Base-by-base conservation (phyloP, 345 rosid species). In the Eucalyptus marginata region DNA sequence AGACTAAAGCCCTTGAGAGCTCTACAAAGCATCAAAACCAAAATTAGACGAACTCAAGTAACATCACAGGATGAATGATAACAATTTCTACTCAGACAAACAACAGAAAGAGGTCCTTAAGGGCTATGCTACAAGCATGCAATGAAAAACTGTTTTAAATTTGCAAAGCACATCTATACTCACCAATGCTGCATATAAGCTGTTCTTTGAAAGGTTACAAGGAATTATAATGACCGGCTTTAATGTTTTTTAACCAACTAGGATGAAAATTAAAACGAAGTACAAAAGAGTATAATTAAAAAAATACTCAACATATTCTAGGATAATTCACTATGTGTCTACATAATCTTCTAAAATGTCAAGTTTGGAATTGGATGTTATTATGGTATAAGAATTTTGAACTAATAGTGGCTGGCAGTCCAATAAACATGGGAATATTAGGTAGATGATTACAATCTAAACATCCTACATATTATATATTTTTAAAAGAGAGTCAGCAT, bases 1-100 rank as follows among this genome's bases (percentile, higher is more conserved):
- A 97, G 99, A 88, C 89, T 96, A 83, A 87, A 91, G 62, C 87
- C 89, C 92, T 93, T 93, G 56, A 97, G 90, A 79, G 27, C 40
- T 64, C 97, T 95, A 89, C 86, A 90, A 36, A 84, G 49, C 87
- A 83, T 54, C 49, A 68, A 64, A 68, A 86, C 49, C 1, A 58
- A 51, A 80, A 56, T 46, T 52, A 36, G 66, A 76, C 29, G 20
- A 71, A 71, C 46, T 18, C 46, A 71, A 36, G 46, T 36, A 71
- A 71, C 83, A 71, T 33, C 83, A 36, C 83, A 56, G 2, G 36
- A 50, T 86, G 11, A 22, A 76, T 36, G 25, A 71, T 36, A 71
- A 36, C 46, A 71, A 36, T 71, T 71, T 36, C 83, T 71, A 71
- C 83, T 10, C 27, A 71, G 46, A 18, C 83, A 71, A 71, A 5